Conservation (phyloP, 352 stramenopile species). For the Pilasporangium apinafurcum region DNA sequence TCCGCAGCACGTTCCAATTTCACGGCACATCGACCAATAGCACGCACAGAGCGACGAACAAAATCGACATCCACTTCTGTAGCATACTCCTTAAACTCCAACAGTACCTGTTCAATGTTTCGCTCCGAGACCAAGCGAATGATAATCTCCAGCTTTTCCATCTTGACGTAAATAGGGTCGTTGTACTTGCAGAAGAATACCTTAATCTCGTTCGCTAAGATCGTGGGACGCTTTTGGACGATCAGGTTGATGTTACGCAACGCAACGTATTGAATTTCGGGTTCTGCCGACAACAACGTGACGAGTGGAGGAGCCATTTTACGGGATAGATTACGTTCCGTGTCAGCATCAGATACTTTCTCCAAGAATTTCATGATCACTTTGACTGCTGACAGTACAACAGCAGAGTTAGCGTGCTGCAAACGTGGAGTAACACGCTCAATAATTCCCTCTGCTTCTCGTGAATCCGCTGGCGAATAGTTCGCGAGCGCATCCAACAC, state of each 20-base stretch:
- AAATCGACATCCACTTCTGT: conserved; percentile 99
- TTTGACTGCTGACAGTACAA: conserved; percentile 98
- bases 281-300: conserved; percentile 96
- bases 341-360: conserved; percentile 93
- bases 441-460: conserved; percentile 98
- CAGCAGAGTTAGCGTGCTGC: conserved; percentile 98
- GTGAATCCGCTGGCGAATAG: conserved; percentile 93
- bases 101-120: conserved; percentile 98
- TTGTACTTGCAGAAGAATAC: conserved; percentile 99
- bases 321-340: conserved; percentile 81
- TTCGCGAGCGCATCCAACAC: conserved; percentile 95
- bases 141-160: conserved; percentile 99
- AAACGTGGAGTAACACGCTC: conserved; percentile 97
- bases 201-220: conserved; percentile 95
- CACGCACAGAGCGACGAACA: conserved; percentile 94
- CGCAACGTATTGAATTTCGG: conserved; percentile 99
- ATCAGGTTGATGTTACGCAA: conserved; percentile 99
- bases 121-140: conserved; percentile 97
- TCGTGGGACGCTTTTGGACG: conserved; percentile 95
- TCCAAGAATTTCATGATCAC: conserved; percentile 95
- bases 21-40: conserved; percentile 97
- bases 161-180: conserved; percentile 95
- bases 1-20: conserved; percentile 97
- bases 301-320: conserved; percentile 99
- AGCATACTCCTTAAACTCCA: conserved; percentile 99